Evolutionary conservation across 2,329 filamentous ascomycete genomes (phyloP).

Genomic region (Chaetomium sp.): DNA sequence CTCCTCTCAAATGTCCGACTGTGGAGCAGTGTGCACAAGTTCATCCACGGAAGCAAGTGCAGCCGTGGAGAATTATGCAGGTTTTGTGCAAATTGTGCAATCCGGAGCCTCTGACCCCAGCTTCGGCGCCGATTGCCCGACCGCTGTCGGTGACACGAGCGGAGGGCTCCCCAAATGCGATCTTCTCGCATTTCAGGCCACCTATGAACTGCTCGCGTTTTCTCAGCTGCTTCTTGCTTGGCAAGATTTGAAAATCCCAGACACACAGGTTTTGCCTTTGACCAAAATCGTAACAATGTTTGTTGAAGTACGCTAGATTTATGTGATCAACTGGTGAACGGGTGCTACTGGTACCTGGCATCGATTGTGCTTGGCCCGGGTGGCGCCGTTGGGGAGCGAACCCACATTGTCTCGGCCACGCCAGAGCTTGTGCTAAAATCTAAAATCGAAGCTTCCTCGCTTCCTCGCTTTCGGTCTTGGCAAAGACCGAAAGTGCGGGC

Average conservation of each 20-base stretch:
- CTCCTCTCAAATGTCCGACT: not conserved
- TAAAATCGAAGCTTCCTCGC: not conserved
- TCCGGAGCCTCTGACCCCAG: not conserved
- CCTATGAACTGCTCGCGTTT: no score
- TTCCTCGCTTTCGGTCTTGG: not conserved
- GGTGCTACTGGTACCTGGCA: not conserved
- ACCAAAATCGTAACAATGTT: not conserved
- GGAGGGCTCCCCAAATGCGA: no score
- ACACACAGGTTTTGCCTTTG: no score
- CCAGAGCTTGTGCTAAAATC: not conserved
- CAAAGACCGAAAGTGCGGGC: not conserved
- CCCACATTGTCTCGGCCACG: not conserved
- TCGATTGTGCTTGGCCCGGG: conserved; percentile 4
- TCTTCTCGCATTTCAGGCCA: no score
- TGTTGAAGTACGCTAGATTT: not conserved
- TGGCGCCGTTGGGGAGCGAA: conserved; percentile 1
- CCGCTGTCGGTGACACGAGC: no score
- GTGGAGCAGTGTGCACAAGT: not conserved
- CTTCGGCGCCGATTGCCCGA: not conserved
- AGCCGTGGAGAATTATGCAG: conserved; percentile 1
- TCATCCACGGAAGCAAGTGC: not conserved
- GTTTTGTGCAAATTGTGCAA: conserved; percentile 3
- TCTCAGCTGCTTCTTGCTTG: no score
- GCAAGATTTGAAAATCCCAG: no score
- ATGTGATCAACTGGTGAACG: not conserved